These are phyloP conservation scores for Magnolia sinica DNA, from an alignment of 164 flowering plant species.

Conservation along the genomic window DNA sequence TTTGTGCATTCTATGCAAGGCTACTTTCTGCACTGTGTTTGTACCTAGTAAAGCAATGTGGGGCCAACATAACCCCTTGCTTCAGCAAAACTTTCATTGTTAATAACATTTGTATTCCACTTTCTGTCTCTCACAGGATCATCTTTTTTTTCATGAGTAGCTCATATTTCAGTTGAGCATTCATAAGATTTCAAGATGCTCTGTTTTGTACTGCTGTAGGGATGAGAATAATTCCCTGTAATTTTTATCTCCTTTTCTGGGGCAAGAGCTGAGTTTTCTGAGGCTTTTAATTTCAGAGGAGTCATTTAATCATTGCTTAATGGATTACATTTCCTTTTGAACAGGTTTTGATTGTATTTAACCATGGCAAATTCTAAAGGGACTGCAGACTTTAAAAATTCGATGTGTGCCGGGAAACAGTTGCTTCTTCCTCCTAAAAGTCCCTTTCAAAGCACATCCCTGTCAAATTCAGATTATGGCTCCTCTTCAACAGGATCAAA, in stretches of 20 bases:
- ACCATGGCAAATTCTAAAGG: slow-evolving; percentile 64
- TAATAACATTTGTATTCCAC: too few relatives aligned
- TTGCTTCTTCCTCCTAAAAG: slow-evolving; percentile 78
- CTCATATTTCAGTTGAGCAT: background rate
- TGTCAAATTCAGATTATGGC: slow-evolving; percentile 56
- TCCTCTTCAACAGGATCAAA: slow-evolving; percentile 44
- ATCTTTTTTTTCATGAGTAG: background rate
- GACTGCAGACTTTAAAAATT: slow-evolving; percentile 45
- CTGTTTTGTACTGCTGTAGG: background rate
- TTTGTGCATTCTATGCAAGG: too few relatives aligned
- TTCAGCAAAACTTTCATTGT: too few relatives aligned
- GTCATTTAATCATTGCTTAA: background rate
- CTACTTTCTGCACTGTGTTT: too few relatives aligned
- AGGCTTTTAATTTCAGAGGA: background rate
- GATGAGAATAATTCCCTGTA: background rate
- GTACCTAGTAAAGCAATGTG: too few relatives aligned
- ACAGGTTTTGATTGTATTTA: slow-evolving; percentile 11
- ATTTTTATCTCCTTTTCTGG: background rate
- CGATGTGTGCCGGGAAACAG: slow-evolving; percentile 50
- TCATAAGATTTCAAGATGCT: background rate
- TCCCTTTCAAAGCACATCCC: slow-evolving; percentile 67
- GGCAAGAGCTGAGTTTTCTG: background rate
- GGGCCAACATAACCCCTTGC: too few relatives aligned
- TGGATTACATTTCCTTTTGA: background rate
- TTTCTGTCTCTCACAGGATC: too few relatives aligned